Base-by-base conservation (phyloP, 2,329 filamentous ascomycete genomes). In the Chrysosporium keratinophilum region DNA sequence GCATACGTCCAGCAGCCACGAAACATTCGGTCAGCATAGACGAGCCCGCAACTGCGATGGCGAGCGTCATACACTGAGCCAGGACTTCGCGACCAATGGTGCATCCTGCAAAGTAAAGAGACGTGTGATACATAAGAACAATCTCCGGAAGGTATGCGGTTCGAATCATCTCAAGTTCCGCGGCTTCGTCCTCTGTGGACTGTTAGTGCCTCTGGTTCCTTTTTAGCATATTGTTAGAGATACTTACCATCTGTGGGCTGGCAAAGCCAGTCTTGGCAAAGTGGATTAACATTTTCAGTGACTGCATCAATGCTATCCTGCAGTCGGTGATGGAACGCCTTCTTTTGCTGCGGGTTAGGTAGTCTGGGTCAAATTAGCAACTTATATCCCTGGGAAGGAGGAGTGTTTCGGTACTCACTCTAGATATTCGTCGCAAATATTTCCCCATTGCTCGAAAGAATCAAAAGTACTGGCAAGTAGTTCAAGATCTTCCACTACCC, bases 11-110 rank as follows among this genome's bases (percentile, higher is more conserved):
- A 2, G 81, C 78, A 52, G 78, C 75, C 52, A 82, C 69, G 60
- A 93, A 86, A 43, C 80, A 78, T 20, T 74, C 70, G 1, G 84
- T 80, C 40, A 91, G 69, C 60, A 84, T 82, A 20, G 82, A 82
- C 56, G 77, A 79, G 59, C 83, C 80, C 54, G 85, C 82, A 1
- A 91, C 88, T 49, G 95, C 78, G 1, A 83, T 82, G 1, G 88
- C 84, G 14, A 98, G 75, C 56, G 95, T 87, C 86, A 98, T 91
- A 62, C 84, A 87, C 64, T 91, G 83, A 23, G 93, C 77, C 15
- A 95, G 76, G 59, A 85, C 80, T 55, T 91, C 87, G 42, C 88
- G 82, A 44, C 82, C 84, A 42, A 94, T 74, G 47, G 81, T 78
- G 45, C 82, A 83, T 2, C 88, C 88, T 0, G 86, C 85, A 64